Evolutionary conservation across 1,139 yeast genomes (phyloP).

Genomic region (Suhomyces kunorum): DNA sequence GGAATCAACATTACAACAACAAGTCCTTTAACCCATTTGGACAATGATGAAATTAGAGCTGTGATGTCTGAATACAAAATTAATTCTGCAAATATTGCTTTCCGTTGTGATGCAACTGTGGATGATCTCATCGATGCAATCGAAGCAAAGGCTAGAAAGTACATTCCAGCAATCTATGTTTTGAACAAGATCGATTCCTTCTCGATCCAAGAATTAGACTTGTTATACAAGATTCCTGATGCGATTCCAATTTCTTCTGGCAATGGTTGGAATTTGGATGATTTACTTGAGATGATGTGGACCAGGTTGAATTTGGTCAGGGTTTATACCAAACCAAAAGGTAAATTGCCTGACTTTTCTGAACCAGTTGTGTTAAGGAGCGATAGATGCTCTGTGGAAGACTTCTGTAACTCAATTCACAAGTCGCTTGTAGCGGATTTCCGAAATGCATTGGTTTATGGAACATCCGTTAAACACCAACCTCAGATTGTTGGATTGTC

Average conservation of each 20-base stretch:
- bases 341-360: slow-evolving; percentile 85
- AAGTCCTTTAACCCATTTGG: slow-evolving; percentile 87
- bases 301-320: slow-evolving; percentile 82
- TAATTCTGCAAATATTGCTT: slow-evolving; percentile 94
- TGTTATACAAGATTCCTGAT: slow-evolving; percentile 86
- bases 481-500: slow-evolving; percentile 93
- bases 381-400: slow-evolving; percentile 84
- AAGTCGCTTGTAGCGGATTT: slow-evolving; percentile 91
- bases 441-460: slow-evolving; percentile 87
- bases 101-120: slow-evolving; percentile 96
- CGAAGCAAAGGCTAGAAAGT: slow-evolving; percentile 85
- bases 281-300: slow-evolving; percentile 94
- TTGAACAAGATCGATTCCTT: slow-evolving; percentile 94
- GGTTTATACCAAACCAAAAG: slow-evolving; percentile 97
- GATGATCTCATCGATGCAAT: slow-evolving; percentile 94
- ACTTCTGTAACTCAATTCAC: slow-evolving; percentile 95
- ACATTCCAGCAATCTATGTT: slow-evolving; percentile 93
- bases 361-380: slow-evolving; percentile 92
- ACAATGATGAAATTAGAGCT: slow-evolving; percentile 89
- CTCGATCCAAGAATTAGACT: slow-evolving; percentile 87
- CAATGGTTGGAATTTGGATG: slow-evolving; percentile 95
- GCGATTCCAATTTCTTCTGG: slow-evolving; percentile 97
- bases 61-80: slow-evolving; percentile 95
- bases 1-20: slow-evolving; percentile 93
- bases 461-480: slow-evolving; percentile 93